A percentile compares a stretch with the other conserved stretches of the same genome.
Evolutionary conservation across 2,329 filamentous ascomycete genomes (phyloP).

Genomic region (Simplicillium aogashimaense): DNA sequence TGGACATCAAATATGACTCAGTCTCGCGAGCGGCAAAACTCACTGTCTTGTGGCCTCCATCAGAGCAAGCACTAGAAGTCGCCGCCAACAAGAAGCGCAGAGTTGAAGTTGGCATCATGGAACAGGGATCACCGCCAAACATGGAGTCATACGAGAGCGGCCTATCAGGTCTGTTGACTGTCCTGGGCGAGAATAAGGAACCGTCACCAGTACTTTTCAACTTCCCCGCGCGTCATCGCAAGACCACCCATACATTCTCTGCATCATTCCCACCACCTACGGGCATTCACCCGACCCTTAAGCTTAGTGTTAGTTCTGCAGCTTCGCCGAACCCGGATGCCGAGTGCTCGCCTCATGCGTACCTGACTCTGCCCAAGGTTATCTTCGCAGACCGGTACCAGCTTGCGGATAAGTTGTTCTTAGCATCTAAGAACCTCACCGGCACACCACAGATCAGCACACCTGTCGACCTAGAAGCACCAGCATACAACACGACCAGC

Average conservation of each 20-base stretch:
- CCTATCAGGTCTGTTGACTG: constrained; percentile 67
- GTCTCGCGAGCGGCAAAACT: constrained; percentile 56
- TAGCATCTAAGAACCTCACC: constrained; percentile 69
- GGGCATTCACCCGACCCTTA: constrained; percentile 75
- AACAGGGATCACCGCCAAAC: constrained; percentile 46
- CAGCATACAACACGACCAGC: constrained; percentile 62
- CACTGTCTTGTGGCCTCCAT: constrained; percentile 52
- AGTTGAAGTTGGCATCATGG: constrained; percentile 74
- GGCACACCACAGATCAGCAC: constrained; percentile 58
- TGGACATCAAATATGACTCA: constrained; percentile 72
- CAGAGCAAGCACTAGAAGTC: constrained; percentile 27
- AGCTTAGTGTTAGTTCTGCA: constrained; percentile 50
- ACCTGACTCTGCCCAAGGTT: constrained; percentile 70
- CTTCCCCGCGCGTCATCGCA: constrained; percentile 69
- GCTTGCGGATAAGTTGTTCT: constrained; percentile 64
- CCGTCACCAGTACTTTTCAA: constrained; percentile 72
- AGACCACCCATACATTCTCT: constrained; percentile 47
- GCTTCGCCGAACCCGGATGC: constrained; percentile 39
- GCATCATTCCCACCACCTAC: constrained; percentile 59
- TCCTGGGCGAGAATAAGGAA: constrained; percentile 64
- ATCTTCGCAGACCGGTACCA: constrained; percentile 88
- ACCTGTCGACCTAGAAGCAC: constrained; percentile 83
- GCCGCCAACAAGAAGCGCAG: constrained; percentile 36
- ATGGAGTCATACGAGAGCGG: constrained; percentile 65
- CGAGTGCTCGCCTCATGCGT: constrained; percentile 66